These are phyloP conservation scores for Aspergillus baeticus DNA, from an alignment of 495 filamentous ascomycete genomes.

Conservation along the genomic window DNA sequence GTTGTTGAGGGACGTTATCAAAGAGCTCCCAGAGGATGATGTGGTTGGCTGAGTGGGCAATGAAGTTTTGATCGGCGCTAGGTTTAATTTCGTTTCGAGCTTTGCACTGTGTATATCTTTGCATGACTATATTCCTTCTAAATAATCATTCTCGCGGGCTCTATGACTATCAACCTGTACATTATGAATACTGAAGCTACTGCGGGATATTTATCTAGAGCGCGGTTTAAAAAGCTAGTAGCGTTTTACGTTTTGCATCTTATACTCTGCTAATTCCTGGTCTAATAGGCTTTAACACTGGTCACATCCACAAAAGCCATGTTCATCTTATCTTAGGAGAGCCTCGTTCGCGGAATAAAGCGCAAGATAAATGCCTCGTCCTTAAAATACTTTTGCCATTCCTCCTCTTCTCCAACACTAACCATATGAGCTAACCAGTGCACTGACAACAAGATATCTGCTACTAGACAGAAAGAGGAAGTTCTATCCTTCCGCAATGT, in stretches of 20 bases:
- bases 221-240: too few relatives aligned
- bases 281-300: too few relatives aligned
- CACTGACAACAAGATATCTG: not conserved
- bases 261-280: not conserved
- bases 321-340: too few relatives aligned
- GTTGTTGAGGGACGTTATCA: slow-evolving; percentile 74
- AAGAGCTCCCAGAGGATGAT: slow-evolving; percentile 68
- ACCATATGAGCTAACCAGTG: not conserved
- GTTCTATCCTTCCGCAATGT: not conserved
- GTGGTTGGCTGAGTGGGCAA: slow-evolving; percentile 28
- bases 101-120: not conserved
- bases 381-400: not conserved
- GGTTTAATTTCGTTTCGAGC: not conserved
- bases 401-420: not conserved
- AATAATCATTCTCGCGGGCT: not conserved
- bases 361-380: too few relatives aligned
- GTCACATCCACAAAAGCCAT: too few relatives aligned
- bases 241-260: too few relatives aligned
- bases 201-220: slow-evolving; percentile 10
- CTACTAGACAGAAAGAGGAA: slow-evolving; percentile 1
- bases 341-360: too few relatives aligned
- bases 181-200: slow-evolving; percentile 14
- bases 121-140: not conserved
- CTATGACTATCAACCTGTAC: slow-evolving; percentile 8
- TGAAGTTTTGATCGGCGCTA: not conserved